Evolutionary conservation across 331 rosid species (phyloP).

Genomic region (Quercus lobata): DNA sequence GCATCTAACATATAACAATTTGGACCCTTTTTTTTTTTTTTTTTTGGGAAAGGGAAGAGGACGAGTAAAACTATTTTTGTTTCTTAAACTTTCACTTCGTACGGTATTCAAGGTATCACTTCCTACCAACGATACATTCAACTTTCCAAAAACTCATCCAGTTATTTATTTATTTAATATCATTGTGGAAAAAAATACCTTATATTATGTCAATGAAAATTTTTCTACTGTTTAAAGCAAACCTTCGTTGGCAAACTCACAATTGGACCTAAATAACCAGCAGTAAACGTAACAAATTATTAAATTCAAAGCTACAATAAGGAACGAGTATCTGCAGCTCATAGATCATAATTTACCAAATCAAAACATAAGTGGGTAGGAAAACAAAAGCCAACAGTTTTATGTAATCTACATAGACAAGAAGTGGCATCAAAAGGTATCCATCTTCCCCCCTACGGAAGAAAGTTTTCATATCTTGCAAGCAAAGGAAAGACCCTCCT

Average conservation of each 20-base stretch:
- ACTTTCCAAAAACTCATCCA: too few species aligned
- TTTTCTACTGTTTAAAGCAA: too few species aligned
- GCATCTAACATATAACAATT: background rate
- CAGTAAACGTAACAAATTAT: background rate
- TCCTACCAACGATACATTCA: too few species aligned
- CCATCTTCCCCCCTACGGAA: background rate
- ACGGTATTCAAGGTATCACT: too few species aligned
- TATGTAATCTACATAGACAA: background rate
- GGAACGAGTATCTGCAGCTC: background rate
- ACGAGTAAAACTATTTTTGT: too few species aligned
- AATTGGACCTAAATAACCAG: background rate
- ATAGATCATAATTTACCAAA: background rate
- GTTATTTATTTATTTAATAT: too few species aligned
- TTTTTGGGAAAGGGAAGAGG: too few species aligned
- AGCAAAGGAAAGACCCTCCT: constrained; percentile 77
- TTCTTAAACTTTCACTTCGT: too few species aligned
- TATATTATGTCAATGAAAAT: too few species aligned
- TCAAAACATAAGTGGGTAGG: background rate
- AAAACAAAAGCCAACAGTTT: background rate
- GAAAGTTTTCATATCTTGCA: constrained; percentile 45
- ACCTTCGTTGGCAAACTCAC: too few species aligned
- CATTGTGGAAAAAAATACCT: too few species aligned
- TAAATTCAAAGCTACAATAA: background rate
- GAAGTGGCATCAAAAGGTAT: background rate
- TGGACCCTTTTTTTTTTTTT: too few species aligned